Percentiles rank a stretch among this genome's conserved stretches.
Evolutionary conservation across 2,329 filamentous ascomycete species (phyloP).

Genomic region (Catunica adiposa): DNA sequence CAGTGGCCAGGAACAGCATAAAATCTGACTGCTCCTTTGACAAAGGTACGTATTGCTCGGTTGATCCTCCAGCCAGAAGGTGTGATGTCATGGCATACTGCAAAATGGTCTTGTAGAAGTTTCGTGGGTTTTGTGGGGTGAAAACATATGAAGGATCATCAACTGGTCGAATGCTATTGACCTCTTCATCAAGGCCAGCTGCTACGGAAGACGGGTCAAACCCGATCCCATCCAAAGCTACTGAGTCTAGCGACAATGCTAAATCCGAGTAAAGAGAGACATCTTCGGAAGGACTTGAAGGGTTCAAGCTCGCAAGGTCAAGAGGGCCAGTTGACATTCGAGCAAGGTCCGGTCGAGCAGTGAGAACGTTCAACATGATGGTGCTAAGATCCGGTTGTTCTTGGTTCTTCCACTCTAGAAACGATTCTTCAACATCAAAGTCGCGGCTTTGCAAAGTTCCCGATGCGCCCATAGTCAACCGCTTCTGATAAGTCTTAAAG

Average conservation of each 20-base stretch:
- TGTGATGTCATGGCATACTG: constrained; percentile 57
- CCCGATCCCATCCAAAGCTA: constrained; percentile 20
- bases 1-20: constrained; percentile 65
- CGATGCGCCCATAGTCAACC: constrained; percentile 62
- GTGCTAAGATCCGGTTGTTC: constrained; percentile 76
- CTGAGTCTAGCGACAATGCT: constrained; percentile 32
- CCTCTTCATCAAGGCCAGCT: constrained; percentile 43
- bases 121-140: constrained; percentile 68
- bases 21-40: constrained; percentile 70
- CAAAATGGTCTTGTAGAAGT: constrained; percentile 69
- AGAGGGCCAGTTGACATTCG: constrained; percentile 50
- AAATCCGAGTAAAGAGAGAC: constrained; percentile 38
- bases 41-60: constrained; percentile 35
- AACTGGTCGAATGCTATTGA: constrained; percentile 33
- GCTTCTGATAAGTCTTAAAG: constrained; percentile 82
- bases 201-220: constrained; percentile 27
- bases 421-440: constrained; percentile 80
- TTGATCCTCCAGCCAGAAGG: constrained; percentile 27
- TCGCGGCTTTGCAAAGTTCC: constrained; percentile 68
- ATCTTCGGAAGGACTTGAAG: constrained; percentile 26
- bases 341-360: constrained; percentile 68
- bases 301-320: constrained; percentile 34
- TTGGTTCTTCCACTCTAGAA: constrained; percentile 78
- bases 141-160: constrained; percentile 66
- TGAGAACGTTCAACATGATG: constrained; percentile 83